phyloP scores from a whole-genome alignment of 2,329 filamentous ascomycete species.

The Neofusicoccum parvum region DNA sequence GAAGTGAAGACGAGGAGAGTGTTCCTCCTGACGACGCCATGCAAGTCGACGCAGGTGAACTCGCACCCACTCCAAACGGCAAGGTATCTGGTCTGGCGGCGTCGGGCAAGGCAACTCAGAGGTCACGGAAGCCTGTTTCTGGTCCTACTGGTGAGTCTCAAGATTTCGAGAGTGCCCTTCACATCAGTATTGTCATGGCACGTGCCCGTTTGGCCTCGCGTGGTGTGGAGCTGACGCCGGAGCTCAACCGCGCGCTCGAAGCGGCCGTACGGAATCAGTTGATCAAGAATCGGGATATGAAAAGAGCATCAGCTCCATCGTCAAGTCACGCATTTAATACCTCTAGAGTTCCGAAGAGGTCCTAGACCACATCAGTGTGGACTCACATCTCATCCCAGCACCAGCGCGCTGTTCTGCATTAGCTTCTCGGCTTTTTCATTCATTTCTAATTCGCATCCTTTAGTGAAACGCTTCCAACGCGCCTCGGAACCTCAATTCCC shows the following conservation, averaged over 20 bases:
- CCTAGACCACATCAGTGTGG: too few species aligned
- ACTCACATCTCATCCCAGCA: too few species aligned
- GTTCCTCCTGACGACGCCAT: neutral
- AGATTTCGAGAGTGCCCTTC: neutral
- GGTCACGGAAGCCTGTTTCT: neutral
- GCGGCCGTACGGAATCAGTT: neutral
- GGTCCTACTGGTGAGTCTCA: conserved; percentile 12
- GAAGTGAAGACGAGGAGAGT: conserved; percentile 37
- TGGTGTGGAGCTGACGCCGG: neutral
- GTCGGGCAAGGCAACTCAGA: neutral
- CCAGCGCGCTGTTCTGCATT: too few species aligned
- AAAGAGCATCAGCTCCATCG: neutral
- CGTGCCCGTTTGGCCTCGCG: neutral
- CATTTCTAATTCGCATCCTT: neutral
- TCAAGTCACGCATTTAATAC: too few species aligned
- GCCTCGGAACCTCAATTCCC: conserved; percentile 28
- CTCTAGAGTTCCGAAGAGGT: too few species aligned
- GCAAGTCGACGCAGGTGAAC: neutral
- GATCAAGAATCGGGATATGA: neutral
- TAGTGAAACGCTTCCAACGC: conserved; percentile 39
- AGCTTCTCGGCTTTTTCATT: neutral
- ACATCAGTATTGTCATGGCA: neutral
- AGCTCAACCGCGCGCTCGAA: neutral
- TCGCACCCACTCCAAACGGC: neutral
- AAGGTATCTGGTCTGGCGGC: conserved; percentile 6